These are phyloP conservation scores for Pleodorina starrii DNA, from an alignment of 139 green algal genomes.

Conservation along the genomic window DNA sequence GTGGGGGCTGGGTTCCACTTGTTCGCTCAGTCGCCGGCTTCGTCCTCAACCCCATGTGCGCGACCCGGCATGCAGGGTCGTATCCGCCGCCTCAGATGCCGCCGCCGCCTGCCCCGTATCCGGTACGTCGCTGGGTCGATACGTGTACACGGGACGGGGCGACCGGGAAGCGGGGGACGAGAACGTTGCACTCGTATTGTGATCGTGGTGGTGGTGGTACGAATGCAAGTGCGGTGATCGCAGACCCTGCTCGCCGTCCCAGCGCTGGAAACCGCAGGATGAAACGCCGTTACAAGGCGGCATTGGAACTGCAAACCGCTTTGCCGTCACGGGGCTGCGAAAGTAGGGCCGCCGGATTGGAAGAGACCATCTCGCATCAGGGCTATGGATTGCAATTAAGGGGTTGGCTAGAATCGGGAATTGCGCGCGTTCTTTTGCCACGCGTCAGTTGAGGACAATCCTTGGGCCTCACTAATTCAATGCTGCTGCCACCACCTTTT, in stretches of 20 bases:
- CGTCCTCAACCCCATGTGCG: neutral
- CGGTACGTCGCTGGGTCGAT: neutral
- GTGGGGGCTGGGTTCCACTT: neutral
- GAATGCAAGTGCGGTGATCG: neutral
- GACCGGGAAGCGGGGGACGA: neutral
- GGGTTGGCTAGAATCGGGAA: neutral
- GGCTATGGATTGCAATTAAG: neutral
- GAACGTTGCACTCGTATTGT: neutral
- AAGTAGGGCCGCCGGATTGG: neutral
- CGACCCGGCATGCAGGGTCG: neutral
- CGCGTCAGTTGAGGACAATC: neutral
- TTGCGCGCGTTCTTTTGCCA: neutral
- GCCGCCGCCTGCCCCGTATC: slow-evolving; percentile 43
- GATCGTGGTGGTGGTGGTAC: neutral
- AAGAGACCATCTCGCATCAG: neutral
- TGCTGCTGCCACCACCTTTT: neutral
- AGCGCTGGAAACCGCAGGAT: neutral
- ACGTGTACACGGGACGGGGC: neutral
- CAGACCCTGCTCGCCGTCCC: neutral
- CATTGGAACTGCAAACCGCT: no score
- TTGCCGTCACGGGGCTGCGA: no score
- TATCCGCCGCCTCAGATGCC: slow-evolving; percentile 48
- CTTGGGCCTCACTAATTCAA: no score
- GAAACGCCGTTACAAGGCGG: no score
- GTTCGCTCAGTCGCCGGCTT: no score